Evolutionary conservation across 192 early-diverging fungal genomes (phyloP), one percentile per base, ranked within the genome.

Genomic region (Podila epigama): DNA sequence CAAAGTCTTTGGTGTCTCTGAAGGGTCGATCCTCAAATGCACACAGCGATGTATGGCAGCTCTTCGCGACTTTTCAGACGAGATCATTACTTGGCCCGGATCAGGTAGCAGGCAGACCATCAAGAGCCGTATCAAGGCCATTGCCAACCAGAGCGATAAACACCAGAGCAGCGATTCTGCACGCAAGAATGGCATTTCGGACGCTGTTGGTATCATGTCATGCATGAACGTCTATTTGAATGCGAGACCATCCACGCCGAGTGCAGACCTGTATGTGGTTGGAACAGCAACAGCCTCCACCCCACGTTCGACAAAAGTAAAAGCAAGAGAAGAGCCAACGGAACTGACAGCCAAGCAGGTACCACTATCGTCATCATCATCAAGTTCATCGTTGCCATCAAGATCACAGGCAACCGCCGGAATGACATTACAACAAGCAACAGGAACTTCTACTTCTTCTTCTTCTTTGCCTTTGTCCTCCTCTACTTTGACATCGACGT

Each of bases 11-110:
- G 70, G 70, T 4, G 32, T 75, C 2, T 75, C 70, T 7, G 70
- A 75, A n/a, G 70, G 70, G 11, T 44, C 70, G 6, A 66, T 75
- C 20, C 53, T 75, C 48, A 75, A 75, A 41, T 66, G 70, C 29
- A 75, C 70, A 0, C 63, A 75, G 15, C 63, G 70, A 1, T 75
- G 70, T 9, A 44, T 75, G 58, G 61, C 59, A n/a, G 70, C 64
- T 13, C 51, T 75, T 33, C 60, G 32, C 29, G 70, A 66, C 11
- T 66, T 66, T 12, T 41, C 70, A 3, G 9, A 31, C 31, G 70
- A 75, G 44, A 48, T 75, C 16, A 66, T 75, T 12, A 55, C 31
- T 8, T 75, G 70, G 70, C 70, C 64, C n/a, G 55, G 50, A 40
- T 51, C 1, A 51, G 63, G 58, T 6, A 63, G 65, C n/a, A 66